Evolutionary conservation across 805 yeast genomes (phyloP).

Genomic region (Blastobotrys americana): DNA sequence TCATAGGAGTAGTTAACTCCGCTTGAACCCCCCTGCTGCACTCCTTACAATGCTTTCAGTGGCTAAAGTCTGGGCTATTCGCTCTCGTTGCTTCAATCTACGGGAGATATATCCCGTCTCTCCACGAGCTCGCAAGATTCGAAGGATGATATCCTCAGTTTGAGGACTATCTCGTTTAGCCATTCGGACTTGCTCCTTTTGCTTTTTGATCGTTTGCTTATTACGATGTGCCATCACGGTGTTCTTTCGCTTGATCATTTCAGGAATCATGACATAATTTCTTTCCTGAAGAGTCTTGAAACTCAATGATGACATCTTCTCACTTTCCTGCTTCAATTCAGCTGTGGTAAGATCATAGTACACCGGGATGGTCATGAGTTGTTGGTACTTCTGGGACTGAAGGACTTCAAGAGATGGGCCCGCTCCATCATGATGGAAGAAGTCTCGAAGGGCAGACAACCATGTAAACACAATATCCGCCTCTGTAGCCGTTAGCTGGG

Average conservation of each 20-base stretch:
- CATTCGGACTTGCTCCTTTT: constrained; percentile 40
- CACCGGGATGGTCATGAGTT: constrained; percentile 53
- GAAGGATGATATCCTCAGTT: constrained; percentile 61
- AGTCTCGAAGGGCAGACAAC: constrained; percentile 62
- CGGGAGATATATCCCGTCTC: constrained; percentile 51
- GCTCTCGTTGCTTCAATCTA: constrained; percentile 56
- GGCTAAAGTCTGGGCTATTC: constrained; percentile 46
- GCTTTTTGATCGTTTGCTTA: constrained; percentile 43
- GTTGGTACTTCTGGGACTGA: constrained; percentile 57
- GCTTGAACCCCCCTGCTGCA: constrained; percentile 14
- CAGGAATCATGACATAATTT: constrained; percentile 36
- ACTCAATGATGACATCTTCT: constrained; percentile 49
- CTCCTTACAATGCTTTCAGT: constrained; percentile 38
- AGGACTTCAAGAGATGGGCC: constrained; percentile 67
- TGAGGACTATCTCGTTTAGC: constrained; percentile 41
- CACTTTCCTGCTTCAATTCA: constrained; percentile 51
- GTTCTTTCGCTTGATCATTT: constrained; percentile 51
- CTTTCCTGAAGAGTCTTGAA: constrained; percentile 42
- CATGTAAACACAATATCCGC: constrained; percentile 63
- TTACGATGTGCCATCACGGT: constrained; percentile 72
- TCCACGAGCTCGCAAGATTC: constrained; percentile 62
- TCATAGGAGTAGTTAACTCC: too few relatives aligned
- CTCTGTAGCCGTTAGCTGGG: constrained; percentile 50
- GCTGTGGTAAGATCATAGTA: constrained; percentile 49
- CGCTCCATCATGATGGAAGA: constrained; percentile 72